Conservation (phyloP, 495 filamentous ascomycete genomes). For the Xanthoparmelia taractica region DNA sequence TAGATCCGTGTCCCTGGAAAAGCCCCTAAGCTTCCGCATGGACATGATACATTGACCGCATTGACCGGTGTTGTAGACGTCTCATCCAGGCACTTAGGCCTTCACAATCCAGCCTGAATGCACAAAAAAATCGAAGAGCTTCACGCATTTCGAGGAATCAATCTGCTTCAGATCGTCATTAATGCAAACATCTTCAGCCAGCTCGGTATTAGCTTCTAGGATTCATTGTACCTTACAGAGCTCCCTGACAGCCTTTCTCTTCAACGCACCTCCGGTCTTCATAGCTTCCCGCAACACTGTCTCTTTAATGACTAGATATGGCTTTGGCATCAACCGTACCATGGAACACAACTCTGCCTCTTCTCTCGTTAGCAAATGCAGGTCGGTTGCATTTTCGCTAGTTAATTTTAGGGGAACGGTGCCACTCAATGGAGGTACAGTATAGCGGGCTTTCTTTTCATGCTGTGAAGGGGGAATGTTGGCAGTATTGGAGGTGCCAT, state of each 20-base stretch:
- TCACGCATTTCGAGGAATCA: constrained; percentile 54
- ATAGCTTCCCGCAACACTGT: constrained; percentile 78
- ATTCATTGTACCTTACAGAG: constrained; percentile 49
- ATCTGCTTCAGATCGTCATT: constrained; percentile 37
- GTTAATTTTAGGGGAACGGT: constrained; percentile 60
- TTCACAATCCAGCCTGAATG: constrained; percentile 88
- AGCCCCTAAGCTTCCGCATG: background rate
- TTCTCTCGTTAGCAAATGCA: constrained; percentile 78
- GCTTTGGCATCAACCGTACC: constrained; percentile 79
- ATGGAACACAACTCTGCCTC: constrained; percentile 79
- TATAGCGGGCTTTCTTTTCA: constrained; percentile 39
- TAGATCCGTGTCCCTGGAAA: background rate
- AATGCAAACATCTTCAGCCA: constrained; percentile 12
- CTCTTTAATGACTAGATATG: constrained; percentile 91
- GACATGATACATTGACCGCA: background rate
- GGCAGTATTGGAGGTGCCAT: constrained; percentile 37
- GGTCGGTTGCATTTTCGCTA: constrained; percentile 69
- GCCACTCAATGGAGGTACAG: constrained; percentile 43
- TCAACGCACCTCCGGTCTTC: constrained; percentile 75
- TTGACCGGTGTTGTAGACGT: background rate
- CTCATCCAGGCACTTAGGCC: no score
- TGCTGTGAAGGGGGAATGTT: constrained; percentile 30
- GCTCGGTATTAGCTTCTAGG: background rate
- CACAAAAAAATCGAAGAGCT: constrained; percentile 91
- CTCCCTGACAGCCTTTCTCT: constrained; percentile 80